Base-by-base conservation (phyloP, 2,329 filamentous ascomycete species). In the Ceratocystis albifundus region DNA sequence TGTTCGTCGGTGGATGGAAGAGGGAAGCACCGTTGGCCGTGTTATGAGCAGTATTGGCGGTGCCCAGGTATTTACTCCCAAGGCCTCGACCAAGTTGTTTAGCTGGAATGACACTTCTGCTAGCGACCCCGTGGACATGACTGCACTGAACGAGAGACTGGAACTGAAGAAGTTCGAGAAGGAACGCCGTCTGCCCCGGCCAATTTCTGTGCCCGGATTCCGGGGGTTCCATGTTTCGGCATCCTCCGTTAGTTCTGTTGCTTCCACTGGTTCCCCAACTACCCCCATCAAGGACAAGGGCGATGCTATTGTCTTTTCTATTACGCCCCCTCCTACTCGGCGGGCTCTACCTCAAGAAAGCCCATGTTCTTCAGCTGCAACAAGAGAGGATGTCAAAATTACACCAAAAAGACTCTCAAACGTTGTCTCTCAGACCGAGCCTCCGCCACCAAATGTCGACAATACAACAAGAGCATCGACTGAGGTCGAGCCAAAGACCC, bases 1-100 rank as follows among this genome's bases (percentile, higher is more conserved):
- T 50, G 84, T 88, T 20, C 78, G 81, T 30, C 78, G 83, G 30
- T 88, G 85, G 85, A 84, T 87, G 79, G 82, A 86, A 70, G 82
- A 87, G 70, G 84, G 79, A 41, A 68, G 66, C 20, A 59, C 64
- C 6, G 53, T 64, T 12, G 61, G 66, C 12, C 48, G 61, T n/a
- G 72, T 74, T 5, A 72, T 75, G 28, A 71, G 75, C 2, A 75
- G 77, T 0, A 74, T 76, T 61, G 74, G 77, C 17, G 71, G 71
- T 0, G 75, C 74, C 0, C 73, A 73, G 20, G 76, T 78, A 20
- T 77, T 76, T 67, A 78, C 82, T 69, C 87, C 87, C 72, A 82
- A 84, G 57, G 70, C 70, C 61, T 69, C 71, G 2, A 69, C 69
- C 3, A 75, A 72, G 3, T 64, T 69, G 63, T 70, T 70, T 53